Conservation (phyloP, 2,329 filamentous ascomycete genomes). For the Blastomyces gilchristii region DNA sequence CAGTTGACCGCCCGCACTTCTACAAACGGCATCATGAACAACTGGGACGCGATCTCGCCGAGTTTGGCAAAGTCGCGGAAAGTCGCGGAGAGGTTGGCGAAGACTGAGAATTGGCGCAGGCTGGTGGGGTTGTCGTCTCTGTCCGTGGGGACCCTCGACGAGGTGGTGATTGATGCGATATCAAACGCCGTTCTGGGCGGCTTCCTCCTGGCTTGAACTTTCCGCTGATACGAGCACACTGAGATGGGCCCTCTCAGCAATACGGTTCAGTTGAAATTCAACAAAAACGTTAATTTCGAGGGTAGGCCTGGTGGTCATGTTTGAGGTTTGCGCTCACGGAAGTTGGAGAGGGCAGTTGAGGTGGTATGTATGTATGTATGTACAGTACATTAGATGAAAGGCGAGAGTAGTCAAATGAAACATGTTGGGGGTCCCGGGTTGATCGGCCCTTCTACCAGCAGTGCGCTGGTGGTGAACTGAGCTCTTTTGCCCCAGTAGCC, state of each 20-base stretch:
- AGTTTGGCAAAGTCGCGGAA: constrained; percentile 21
- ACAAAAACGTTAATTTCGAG: constrained; percentile 5
- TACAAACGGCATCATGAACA: constrained; percentile 17
- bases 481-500: too few species aligned
- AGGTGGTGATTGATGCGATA: constrained; percentile 7
- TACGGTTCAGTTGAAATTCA: neutral
- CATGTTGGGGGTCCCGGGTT: too few species aligned
- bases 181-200: constrained; percentile 12
- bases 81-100: constrained; percentile 15
- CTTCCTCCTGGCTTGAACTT: constrained; percentile 1
- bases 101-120: constrained; percentile 16
- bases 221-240: neutral
- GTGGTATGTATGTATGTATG: neutral
- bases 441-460: too few species aligned
- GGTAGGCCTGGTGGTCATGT: neutral
- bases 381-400: too few species aligned
- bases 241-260: constrained; percentile 2
- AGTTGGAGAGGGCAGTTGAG: neutral
- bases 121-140: constrained; percentile 10
- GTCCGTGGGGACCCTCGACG: constrained; percentile 7
- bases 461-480: too few species aligned
- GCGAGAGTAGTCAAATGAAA: too few species aligned
- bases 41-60: constrained; percentile 15
- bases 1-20: constrained; percentile 20
- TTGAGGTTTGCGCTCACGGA: neutral